Evolutionary conservation across 2,329 filamentous ascomycete genomes (phyloP).

Genomic region (Gaeumannomyces sp.): DNA sequence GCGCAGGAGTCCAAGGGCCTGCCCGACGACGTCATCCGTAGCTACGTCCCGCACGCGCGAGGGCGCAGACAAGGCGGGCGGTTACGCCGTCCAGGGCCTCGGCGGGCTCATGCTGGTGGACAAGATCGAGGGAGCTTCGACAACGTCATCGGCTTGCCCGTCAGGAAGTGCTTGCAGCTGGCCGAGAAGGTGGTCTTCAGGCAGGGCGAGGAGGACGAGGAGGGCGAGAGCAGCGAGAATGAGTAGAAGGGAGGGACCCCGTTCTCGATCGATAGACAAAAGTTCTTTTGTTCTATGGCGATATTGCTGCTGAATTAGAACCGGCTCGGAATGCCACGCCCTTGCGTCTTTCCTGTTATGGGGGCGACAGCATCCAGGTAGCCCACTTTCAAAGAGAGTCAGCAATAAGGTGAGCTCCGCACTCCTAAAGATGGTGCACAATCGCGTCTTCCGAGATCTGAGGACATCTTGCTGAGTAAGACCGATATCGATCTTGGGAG

Average conservation of each 20-base stretch:
- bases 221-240: conserved; percentile 39
- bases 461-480: not conserved
- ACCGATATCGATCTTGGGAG: not conserved
- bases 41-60: conserved; percentile 78
- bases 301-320: not conserved
- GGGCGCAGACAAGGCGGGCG: conserved; percentile 92
- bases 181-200: conserved; percentile 83
- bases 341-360: not conserved
- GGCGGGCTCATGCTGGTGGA: conserved; percentile 84
- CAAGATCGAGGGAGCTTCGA: conserved; percentile 80
- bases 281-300: not conserved
- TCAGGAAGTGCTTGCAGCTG: conserved; percentile 69
- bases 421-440: not conserved
- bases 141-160: conserved; percentile 87
- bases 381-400: not conserved
- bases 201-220: conserved; percentile 58
- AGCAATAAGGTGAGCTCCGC: not conserved
- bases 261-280: not conserved
- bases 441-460: not conserved
- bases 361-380: not conserved
- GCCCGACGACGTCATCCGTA: conserved; percentile 74
- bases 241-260: conserved; percentile 16
- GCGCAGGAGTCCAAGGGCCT: conserved; percentile 54
- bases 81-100: conserved; percentile 88
- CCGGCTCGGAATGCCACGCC: not conserved